Evolutionary conservation across 164 flowering plant genomes (phyloP).

Genomic region (Aristolochia californica): DNA sequence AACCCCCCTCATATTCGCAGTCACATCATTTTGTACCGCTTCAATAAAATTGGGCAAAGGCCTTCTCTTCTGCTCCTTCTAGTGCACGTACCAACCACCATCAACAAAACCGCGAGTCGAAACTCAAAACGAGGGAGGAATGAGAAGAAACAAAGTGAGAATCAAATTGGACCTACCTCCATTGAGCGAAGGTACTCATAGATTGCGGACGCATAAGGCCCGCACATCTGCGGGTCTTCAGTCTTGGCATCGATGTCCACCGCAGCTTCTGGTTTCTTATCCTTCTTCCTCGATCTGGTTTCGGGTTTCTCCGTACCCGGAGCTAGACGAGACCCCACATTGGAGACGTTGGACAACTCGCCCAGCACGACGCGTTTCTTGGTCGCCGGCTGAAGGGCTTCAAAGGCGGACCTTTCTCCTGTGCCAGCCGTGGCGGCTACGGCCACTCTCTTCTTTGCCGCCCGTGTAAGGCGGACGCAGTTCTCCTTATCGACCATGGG

Average conservation of each 20-base stretch:
- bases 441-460: conserved; percentile 29
- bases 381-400: background rate
- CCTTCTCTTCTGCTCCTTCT: conserved; percentile 31
- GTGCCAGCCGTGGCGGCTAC: conserved; percentile 10
- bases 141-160: background rate
- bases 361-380: conserved; percentile 44
- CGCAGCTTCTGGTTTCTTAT: background rate
- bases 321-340: conserved; percentile 4
- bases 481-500: conserved; percentile 30
- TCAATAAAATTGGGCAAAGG: conserved; percentile 45
- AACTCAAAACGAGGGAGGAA: background rate
- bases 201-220: conserved; percentile 26
- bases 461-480: conserved; percentile 14
- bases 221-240: conserved; percentile 21
- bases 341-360: conserved; percentile 32
- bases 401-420: background rate
- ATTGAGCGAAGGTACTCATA: conserved; percentile 34
- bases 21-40: conserved; percentile 50
- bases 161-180: conserved; percentile 33
- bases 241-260: conserved; percentile 3
- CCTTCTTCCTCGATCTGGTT: conserved; percentile 10
- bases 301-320: background rate
- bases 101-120: background rate
- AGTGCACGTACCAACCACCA: background rate
- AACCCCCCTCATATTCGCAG: conserved; percentile 46